Percentiles rank a stretch among this genome's conserved stretches.
Evolutionary conservation across 345 rosid species (phyloP).

Genomic region (Draba incana): DNA sequence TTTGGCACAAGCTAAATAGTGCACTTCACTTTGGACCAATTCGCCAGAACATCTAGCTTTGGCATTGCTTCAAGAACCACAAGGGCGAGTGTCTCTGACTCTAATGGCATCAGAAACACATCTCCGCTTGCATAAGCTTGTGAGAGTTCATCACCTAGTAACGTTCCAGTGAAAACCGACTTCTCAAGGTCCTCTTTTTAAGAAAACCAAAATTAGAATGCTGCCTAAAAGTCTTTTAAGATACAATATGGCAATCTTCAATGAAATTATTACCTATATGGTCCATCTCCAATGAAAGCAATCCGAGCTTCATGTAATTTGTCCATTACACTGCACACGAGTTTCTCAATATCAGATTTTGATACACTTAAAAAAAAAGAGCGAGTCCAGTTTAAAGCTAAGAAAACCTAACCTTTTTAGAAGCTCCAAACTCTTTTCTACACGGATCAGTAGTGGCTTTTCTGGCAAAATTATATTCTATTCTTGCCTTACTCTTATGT

Average conservation of each 20-base stretch:
- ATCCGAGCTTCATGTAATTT: slow-evolving; percentile 26
- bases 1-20: no score
- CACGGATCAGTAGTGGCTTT: no score
- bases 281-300: slow-evolving; percentile 96
- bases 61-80: slow-evolving; percentile 98
- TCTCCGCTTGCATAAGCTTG: slow-evolving; percentile 99
- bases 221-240: background rate
- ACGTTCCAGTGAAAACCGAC: slow-evolving; percentile 86
- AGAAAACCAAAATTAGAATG: slow-evolving; percentile 23
- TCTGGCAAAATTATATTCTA: no score
- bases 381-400: no score
- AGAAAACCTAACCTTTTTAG: no score
- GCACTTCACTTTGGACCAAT: no score
- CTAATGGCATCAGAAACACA: slow-evolving; percentile 94
- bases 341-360: no score
- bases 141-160: slow-evolving; percentile 90
- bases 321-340: no score
- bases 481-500: no score
- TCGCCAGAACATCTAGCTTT: no score
- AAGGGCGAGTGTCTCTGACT: slow-evolving; percentile 93
- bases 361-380: slow-evolving; percentile 4
- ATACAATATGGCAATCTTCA: slow-evolving; percentile 1
- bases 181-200: slow-evolving; percentile 84
- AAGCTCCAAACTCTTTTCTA: no score
- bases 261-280: slow-evolving; percentile 63